These are phyloP conservation scores for Cymbopogon citratus DNA, from an alignment of 176 grass and related monocot genomes.

Conservation along the genomic window DNA sequence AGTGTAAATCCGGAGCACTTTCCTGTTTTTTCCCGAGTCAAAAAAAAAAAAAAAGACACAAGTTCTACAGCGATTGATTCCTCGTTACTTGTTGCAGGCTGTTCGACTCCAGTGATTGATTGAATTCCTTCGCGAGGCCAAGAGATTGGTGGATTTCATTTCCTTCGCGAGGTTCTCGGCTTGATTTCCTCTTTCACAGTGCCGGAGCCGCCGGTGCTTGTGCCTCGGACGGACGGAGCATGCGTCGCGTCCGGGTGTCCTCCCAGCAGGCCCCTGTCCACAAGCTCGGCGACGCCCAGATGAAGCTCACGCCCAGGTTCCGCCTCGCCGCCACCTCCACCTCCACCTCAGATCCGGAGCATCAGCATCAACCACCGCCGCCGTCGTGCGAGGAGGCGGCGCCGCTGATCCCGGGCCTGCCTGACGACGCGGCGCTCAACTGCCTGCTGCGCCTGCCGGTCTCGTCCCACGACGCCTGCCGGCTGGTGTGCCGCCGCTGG, in stretches of 20 bases:
- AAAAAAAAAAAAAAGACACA: too few relatives aligned
- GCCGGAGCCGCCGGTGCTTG: neutral
- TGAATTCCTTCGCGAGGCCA: neutral
- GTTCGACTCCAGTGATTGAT: neutral
- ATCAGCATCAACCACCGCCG: neutral
- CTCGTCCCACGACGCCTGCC: constrained; percentile 39
- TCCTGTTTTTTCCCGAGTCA: too few relatives aligned
- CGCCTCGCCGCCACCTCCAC: constrained; percentile 26
- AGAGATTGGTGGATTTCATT: neutral
- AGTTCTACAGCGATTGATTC: neutral
- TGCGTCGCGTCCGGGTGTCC: constrained; percentile 82
- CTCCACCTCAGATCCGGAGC: neutral
- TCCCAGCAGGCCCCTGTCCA: constrained; percentile 74
- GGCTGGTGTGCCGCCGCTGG: constrained; percentile 79
- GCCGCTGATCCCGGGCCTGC: constrained; percentile 72
- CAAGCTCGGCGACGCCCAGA: constrained; percentile 80
- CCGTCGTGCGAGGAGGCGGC: neutral
- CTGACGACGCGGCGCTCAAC: constrained; percentile 76
- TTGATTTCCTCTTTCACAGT: neutral
- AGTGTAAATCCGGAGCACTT: too few relatives aligned
- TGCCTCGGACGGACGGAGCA: neutral
- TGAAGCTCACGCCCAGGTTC: constrained; percentile 77
- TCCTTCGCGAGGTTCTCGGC: neutral
- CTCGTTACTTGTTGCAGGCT: neutral
- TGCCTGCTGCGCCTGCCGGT: constrained; percentile 86